Evolutionary conservation across 768 basidiomycete species (phyloP).

Genomic region (Neoboletus brunneissimus): DNA sequence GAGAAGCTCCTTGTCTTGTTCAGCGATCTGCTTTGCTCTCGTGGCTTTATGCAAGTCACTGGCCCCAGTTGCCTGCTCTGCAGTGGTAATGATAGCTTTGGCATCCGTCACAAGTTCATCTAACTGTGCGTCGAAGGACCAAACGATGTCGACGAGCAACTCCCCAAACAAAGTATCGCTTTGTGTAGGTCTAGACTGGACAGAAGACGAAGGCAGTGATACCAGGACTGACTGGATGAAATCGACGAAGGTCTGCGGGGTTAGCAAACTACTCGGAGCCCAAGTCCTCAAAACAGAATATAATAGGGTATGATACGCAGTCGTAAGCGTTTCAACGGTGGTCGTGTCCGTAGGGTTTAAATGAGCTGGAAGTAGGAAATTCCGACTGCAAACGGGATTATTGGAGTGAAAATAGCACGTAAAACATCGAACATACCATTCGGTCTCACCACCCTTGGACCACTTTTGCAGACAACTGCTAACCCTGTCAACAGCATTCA

Average conservation of each 20-base stretch:
- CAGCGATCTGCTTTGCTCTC: slow-evolving; percentile 50
- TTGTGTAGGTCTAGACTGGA: slow-evolving; percentile 34
- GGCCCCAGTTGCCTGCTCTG: slow-evolving; percentile 22
- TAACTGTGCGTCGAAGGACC: slow-evolving; percentile 75
- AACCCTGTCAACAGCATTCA: slow-evolving; percentile 61
- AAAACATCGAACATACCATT: slow-evolving; percentile 48
- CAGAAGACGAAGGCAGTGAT: slow-evolving; percentile 65
- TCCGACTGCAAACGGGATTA: slow-evolving; percentile 45
- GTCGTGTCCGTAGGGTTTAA: slow-evolving; percentile 53
- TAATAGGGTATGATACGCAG: slow-evolving; percentile 67
- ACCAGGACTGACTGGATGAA: slow-evolving; percentile 64
- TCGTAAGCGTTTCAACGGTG: slow-evolving; percentile 55
- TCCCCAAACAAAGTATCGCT: slow-evolving; percentile 57
- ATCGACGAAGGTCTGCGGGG: slow-evolving; percentile 50
- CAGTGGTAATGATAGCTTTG: slow-evolving; percentile 39
- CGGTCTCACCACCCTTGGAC: slow-evolving; percentile 56
- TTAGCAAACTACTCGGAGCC: slow-evolving; percentile 46
- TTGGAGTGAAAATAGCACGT: slow-evolving; percentile 17
- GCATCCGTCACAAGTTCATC: slow-evolving; percentile 67
- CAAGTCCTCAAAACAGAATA: slow-evolving; percentile 57
- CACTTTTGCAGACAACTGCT: slow-evolving; percentile 50
- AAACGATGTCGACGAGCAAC: slow-evolving; percentile 72
- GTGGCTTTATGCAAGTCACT: slow-evolving; percentile 33
- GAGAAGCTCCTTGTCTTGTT: slow-evolving; percentile 62
- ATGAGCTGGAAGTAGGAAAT: slow-evolving; percentile 58